phyloP scores from a whole-genome alignment of 441 rosid genomes.

The Pelargonium cotyledonis region DNA sequence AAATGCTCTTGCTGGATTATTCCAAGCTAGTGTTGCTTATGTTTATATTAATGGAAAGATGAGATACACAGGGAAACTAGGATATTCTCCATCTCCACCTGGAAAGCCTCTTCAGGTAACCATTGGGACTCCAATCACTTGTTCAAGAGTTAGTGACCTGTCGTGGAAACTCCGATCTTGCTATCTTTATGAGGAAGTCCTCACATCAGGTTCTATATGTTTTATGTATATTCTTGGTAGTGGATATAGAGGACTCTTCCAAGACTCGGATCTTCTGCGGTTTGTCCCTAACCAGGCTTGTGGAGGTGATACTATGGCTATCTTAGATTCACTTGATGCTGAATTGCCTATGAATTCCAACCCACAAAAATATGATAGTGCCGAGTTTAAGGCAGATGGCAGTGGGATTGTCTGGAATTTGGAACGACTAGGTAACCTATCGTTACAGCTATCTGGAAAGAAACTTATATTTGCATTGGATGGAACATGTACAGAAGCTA shows the following conservation, averaged over 20 bases:
- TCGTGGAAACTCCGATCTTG: slow-evolving; percentile 96
- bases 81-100: slow-evolving; percentile 95
- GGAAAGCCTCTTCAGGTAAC: slow-evolving; percentile 97
- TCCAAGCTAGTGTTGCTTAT: slow-evolving; percentile 97
- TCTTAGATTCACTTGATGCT: slow-evolving; percentile 82
- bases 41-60: slow-evolving; percentile 98
- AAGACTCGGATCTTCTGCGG: slow-evolving; percentile 88
- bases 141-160: slow-evolving; percentile 80
- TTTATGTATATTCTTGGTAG: slow-evolving; percentile 99
- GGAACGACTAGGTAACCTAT: slow-evolving; percentile 81
- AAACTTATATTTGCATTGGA: slow-evolving; percentile 99
- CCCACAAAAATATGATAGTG: slow-evolving; percentile 62
- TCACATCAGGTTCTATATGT: slow-evolving; percentile 90
- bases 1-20: slow-evolving; percentile 99
- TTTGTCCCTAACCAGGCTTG: slow-evolving; percentile 99
- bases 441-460: slow-evolving; percentile 93
- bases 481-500: slow-evolving; percentile 84
- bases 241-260: slow-evolving; percentile 98
- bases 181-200: slow-evolving; percentile 99
- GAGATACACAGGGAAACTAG: slow-evolving; percentile 94
- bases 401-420: slow-evolving; percentile 99
- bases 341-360: slow-evolving; percentile 61
- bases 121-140: slow-evolving; percentile 79
- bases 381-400: slow-evolving; percentile 84
- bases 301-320: slow-evolving; percentile 99